Base-by-base conservation (phyloP, 2,329 filamentous ascomycete species). In the Fusarium caatingaense region DNA sequence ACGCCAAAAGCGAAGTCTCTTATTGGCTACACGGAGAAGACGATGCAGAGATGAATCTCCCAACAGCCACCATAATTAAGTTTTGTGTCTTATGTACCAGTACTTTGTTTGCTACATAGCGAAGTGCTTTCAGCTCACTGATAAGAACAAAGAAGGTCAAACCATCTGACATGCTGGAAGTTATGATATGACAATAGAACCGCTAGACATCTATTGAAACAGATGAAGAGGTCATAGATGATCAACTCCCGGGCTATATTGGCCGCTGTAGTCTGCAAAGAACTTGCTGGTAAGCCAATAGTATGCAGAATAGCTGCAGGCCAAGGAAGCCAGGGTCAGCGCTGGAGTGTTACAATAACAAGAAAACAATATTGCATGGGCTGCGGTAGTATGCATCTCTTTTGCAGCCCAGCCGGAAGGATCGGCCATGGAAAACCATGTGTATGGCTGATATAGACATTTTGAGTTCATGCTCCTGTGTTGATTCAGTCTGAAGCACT, bases 391-490 rank as follows among this genome's bases (percentile, higher is more conserved):
- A 20, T 58, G 57, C 37, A 32, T 60, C 21, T 56, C 32, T 44
- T 20, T 55, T 56, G 53, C 42, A 48, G 30, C 46, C 23, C 28
- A 57, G 32, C 51, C 67, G 59, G 68, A 60, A 69, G 50, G 55
- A 49, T 51, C 66, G 62, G 66, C 42, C 34, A 30, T 64, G 23
- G 23, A 25, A 28, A 48, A 53, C 37, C 51, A 40, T 42, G 30
- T 40, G 28, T 62, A 25, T 41, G 56, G 28, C 37, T 54, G 41
- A 54, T 58, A 53, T 27, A 25, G 37, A 27, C 27, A 68, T 68
- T 70, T 64, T 68, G 51, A 71, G 68, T 71, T 70, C 41, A 56
- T 51, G 28, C 51, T 47, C 42, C 47, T 50, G 25, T 37, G 8
- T 62, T 47, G 30, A 47, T 46, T 30, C 25, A 9, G n/a, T 27